These are phyloP conservation scores for Ustilago cynodontis DNA, from an alignment of 1,284 basidiomycete genomes.

Conservation along the genomic window DNA sequence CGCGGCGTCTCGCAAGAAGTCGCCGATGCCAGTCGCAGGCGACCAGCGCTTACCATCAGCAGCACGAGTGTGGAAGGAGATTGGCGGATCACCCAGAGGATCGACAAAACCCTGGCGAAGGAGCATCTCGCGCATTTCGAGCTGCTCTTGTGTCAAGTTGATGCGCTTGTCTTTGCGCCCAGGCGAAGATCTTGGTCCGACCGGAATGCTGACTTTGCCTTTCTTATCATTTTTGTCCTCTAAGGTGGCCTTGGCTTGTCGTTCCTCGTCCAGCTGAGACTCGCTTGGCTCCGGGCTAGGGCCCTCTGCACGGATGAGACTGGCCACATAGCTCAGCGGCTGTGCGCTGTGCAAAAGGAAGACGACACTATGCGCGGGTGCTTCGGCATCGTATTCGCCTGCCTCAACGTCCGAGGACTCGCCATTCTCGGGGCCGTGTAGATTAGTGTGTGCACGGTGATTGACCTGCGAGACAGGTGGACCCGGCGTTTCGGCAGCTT, in stretches of 20 bases:
- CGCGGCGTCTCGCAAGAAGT: conserved; percentile 61
- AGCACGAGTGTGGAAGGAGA: conserved; percentile 59
- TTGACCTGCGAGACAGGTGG: conserved; percentile 48
- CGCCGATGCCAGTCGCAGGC: conserved; percentile 63
- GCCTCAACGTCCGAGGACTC: conserved; percentile 52
- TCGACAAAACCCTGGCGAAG: conserved; percentile 51
- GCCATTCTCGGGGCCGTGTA: conserved; percentile 51
- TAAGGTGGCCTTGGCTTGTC: not conserved
- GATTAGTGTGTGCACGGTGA: conserved; percentile 33
- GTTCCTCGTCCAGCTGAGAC: conserved; percentile 27
- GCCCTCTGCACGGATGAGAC: conserved; percentile 58
- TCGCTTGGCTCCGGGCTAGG: conserved; percentile 52
- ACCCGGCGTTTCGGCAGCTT: conserved; percentile 42
- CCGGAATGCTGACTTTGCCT: conserved; percentile 26
- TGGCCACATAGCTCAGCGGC: conserved; percentile 61
- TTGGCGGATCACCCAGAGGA: conserved; percentile 56
- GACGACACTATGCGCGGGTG: conserved; percentile 59
- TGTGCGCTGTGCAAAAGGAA: conserved; percentile 61
- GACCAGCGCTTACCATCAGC: conserved; percentile 61
- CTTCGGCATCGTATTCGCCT: conserved; percentile 58
- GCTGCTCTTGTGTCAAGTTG: conserved; percentile 32
- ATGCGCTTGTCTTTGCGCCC: conserved; percentile 44
- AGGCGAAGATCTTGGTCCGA: conserved; percentile 32
- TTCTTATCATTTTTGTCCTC: not conserved
- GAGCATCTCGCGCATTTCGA: conserved; percentile 45